Conservation (phyloP, 305 asterid genomes). For the Solanum hybrid region DNA sequence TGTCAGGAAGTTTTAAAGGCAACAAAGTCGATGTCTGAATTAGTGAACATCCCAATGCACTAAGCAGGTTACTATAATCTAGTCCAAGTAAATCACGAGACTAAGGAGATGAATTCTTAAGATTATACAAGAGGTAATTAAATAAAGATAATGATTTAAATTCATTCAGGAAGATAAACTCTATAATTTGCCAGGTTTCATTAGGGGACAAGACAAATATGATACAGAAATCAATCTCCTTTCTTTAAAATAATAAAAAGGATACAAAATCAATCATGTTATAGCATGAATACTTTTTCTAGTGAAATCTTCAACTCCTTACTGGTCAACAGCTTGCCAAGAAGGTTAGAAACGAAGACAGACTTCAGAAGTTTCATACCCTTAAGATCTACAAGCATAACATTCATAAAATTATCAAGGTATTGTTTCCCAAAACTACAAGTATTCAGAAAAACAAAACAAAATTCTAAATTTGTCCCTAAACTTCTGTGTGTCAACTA, state of each 20-base stretch:
- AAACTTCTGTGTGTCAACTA: background rate
- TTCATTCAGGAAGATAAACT: background rate
- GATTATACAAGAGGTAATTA: background rate
- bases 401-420: background rate
- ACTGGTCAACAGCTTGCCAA: background rate
- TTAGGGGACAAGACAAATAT: background rate
- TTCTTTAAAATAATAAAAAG: no score
- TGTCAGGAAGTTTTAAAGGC: background rate
- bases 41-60: background rate
- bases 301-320: background rate
- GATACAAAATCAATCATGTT: no score
- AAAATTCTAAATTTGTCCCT: background rate
- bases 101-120: background rate
- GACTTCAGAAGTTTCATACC: background rate
- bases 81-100: background rate
- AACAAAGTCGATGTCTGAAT: background rate
- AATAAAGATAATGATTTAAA: background rate
- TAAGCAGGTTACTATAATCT: background rate
- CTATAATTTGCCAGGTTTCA: background rate
- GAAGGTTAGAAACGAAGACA: background rate
- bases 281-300: background rate
- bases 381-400: background rate
- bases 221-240: background rate
- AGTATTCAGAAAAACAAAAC: background rate
- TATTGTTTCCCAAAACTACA: background rate